Conservation (phyloP, 208 protist genomes). For the Novymonas esmeraldas region DNA sequence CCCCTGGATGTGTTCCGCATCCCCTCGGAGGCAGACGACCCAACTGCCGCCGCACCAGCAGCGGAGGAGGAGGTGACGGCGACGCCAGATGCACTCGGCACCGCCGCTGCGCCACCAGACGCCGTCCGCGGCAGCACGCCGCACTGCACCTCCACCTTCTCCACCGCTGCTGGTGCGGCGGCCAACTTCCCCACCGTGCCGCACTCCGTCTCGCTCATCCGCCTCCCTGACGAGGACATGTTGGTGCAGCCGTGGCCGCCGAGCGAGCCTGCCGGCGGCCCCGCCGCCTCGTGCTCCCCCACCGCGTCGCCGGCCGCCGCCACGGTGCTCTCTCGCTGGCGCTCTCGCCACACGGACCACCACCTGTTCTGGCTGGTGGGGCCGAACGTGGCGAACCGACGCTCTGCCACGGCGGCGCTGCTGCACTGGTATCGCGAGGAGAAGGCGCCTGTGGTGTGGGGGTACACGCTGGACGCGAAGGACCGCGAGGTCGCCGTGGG, state of each 20-base stretch:
- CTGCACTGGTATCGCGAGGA: conserved; percentile 22
- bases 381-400: conserved; percentile 17
- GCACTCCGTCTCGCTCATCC: conserved; percentile 19
- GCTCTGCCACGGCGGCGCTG: conserved; percentile 35
- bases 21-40: neutral
- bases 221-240: conserved; percentile 43
- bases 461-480: conserved; percentile 23
- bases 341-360: conserved; percentile 2
- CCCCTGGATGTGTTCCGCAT: conserved; percentile 41
- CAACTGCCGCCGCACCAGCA: neutral
- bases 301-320: neutral
- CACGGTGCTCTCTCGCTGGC: conserved; percentile 16
- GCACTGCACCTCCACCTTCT: neutral
- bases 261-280: neutral
- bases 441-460: conserved; percentile 12
- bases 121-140: neutral
- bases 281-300: neutral
- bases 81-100: too few species aligned
- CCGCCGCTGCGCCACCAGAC: too few species aligned
- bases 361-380: conserved; percentile 46
- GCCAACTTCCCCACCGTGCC: neutral
- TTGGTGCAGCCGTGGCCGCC: conserved; percentile 55
- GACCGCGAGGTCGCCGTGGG: conserved; percentile 3
- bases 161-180: neutral
- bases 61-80: too few species aligned